Evolutionary conservation across 164 flowering plant genomes (phyloP), one percentile per base, ranked within the genome.

Genomic region (Piper betle): DNA sequence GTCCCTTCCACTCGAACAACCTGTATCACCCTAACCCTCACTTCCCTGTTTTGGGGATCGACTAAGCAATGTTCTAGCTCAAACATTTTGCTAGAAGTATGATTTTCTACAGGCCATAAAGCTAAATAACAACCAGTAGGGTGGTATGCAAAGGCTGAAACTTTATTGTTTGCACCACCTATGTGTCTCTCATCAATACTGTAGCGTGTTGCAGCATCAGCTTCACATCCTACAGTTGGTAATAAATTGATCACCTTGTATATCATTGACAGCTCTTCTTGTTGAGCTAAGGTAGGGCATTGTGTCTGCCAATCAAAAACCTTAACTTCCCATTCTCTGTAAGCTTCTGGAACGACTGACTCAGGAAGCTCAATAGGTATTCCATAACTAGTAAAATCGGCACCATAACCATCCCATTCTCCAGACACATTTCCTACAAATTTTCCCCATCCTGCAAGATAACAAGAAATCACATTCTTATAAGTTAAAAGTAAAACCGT

Each of bases 141-240:
- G 46, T 81, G 82, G 72, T 84, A 92, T 0, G 80, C 85, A 71
- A 87, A 92, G 55, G 84, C 81, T 46, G 78, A 65, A 58, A 69
- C 78, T 37, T 64, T 59, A 64, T 66, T 77, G 25, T 72, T 60
- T n/a, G 17, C 50, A 9, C 81, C 82, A 13, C 80, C 82, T 38
- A 85, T 53, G 57, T 61, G 72, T 73, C 84, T 89, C 74, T 82
- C 86, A 64, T 86, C 80, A 15, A 80, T 59, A 68, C 67, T 75
- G 62, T 85, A 68, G 13, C 74, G 77, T 2, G 96, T 93, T 16
- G 97, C 96, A 17, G 99, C 99, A 77, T 93, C 99, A n/a, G 97
- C 99, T 75, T 93, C 99, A 68, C 99, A 93, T 18, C 99, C 99
- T 38, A 93, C 97, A 3, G 99, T 93, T 2, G 99, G 97, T 52